These are phyloP conservation scores for Erodium chrysanthum DNA, from an alignment of 441 rosid genomes.

Conservation along the genomic window DNA sequence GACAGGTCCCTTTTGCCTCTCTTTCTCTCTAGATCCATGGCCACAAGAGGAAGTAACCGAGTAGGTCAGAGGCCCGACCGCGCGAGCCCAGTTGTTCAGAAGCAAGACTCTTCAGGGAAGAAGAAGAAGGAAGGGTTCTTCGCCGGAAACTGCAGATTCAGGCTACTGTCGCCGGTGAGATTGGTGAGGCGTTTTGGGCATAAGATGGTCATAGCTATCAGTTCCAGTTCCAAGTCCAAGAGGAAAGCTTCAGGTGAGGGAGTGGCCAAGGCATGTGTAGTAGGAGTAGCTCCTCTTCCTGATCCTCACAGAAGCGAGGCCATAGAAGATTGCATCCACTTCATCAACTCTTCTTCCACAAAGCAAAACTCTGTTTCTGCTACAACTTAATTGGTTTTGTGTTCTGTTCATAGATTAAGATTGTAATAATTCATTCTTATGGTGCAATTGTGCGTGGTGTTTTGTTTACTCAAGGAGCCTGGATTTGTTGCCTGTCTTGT, in stretches of 20 bases:
- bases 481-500: not conserved
- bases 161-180: not conserved
- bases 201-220: not conserved
- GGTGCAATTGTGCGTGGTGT: not conserved
- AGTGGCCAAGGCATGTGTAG: not conserved
- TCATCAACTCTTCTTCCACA: not conserved
- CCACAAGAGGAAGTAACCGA: not conserved
- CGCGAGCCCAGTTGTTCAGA: not conserved
- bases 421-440: not conserved
- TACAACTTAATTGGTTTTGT: not conserved
- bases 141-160: not conserved
- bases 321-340: not conserved
- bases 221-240: no score
- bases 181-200: not conserved
- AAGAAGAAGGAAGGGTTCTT: no score
- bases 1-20: not conserved
- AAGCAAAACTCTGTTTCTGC: not conserved
- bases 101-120: not conserved
- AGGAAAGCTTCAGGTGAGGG: not conserved
- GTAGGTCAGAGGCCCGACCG: not conserved
- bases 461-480: not conserved
- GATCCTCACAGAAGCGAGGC: constrained; percentile 2
- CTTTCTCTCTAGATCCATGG: not conserved
- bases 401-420: not conserved
- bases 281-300: not conserved